Conservation (phyloP, 2,329 filamentous ascomycete species). For the Calycina marina region DNA sequence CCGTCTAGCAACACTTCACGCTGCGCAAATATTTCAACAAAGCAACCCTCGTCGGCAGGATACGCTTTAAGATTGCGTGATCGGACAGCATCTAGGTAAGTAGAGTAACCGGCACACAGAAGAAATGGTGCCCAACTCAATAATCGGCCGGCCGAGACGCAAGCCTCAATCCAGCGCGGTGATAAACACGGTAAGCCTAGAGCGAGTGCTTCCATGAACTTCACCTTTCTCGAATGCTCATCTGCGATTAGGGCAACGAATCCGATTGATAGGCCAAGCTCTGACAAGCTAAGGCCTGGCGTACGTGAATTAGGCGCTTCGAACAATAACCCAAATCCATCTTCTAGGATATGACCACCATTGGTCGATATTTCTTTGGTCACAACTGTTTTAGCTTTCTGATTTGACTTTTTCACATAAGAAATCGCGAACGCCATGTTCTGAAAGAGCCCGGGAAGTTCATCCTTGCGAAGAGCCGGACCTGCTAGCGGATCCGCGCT, state of each 20-base stretch:
- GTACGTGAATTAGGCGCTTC: conserved; percentile 22
- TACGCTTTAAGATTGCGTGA: conserved; percentile 56
- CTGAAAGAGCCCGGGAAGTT: conserved; percentile 39
- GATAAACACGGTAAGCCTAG: conserved; percentile 79
- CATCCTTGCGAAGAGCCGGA: conserved; percentile 1
- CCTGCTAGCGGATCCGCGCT: conserved; percentile 17
- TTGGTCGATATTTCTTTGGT: conserved; percentile 50
- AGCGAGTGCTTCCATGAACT: conserved; percentile 89
- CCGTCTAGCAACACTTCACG: conserved; percentile 50
- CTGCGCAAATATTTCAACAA: conserved; percentile 40
- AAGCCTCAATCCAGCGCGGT: conserved; percentile 66
- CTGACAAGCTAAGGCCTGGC: conserved; percentile 37
- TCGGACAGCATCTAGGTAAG: conserved; percentile 60
- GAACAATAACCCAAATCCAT: conserved; percentile 75
- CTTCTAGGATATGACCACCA: conserved; percentile 56
- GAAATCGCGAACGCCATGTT: conserved; percentile 84
- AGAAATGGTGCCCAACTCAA: conserved; percentile 71
- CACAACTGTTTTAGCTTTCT: conserved; percentile 39
- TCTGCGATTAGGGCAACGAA: conserved; percentile 83
- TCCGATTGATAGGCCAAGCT: conserved; percentile 38
- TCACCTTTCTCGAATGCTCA: conserved; percentile 69
- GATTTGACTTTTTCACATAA: conserved; percentile 40
- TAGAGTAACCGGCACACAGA: conserved; percentile 70
- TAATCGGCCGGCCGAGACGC: conserved; percentile 42
- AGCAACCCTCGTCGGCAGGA: conserved; percentile 36